phyloP scores from a whole-genome alignment of 2,329 filamentous ascomycete species.

The Pezicula carpinea region DNA sequence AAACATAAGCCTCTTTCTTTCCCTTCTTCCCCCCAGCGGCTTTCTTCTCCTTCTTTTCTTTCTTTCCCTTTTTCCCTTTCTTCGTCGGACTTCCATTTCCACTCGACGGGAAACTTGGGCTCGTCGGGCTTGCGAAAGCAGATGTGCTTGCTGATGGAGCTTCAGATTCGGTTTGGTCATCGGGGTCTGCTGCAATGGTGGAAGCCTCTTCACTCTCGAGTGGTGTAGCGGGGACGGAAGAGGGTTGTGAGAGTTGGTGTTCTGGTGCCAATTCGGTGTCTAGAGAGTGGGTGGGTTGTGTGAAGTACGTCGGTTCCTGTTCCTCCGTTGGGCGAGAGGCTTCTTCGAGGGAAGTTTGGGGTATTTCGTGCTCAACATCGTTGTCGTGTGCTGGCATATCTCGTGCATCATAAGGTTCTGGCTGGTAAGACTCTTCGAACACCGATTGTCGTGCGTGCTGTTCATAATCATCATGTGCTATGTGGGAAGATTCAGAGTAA shows the following conservation, averaged over 20 bases:
- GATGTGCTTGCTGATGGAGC: conserved; percentile 5
- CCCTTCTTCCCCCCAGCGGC: no score
- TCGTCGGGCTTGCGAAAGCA: conserved; percentile 4
- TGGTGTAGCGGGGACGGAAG: neutral
- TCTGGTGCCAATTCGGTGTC: no score
- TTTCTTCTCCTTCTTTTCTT: conserved; percentile 13
- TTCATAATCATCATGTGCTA: no score
- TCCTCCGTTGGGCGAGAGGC: neutral
- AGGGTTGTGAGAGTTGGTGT: no score
- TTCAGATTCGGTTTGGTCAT: conserved; percentile 2
- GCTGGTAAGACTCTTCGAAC: no score
- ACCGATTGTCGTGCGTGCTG: no score
- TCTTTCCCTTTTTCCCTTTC: conserved; percentile 13
- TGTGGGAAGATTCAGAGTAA: no score
- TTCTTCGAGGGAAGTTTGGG: neutral
- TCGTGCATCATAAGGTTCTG: no score
- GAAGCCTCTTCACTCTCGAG: neutral
- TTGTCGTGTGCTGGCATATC: neutral
- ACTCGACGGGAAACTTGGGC: neutral
- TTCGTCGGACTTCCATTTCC: neutral
- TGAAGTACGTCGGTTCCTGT: no score
- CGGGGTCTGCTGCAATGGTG: neutral
- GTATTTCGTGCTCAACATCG: neutral
- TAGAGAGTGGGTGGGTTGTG: no score
- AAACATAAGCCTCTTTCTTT: conserved; percentile 3